phyloP scores from a whole-genome alignment of 768 basidiomycete species.

The Suillus americanus region DNA sequence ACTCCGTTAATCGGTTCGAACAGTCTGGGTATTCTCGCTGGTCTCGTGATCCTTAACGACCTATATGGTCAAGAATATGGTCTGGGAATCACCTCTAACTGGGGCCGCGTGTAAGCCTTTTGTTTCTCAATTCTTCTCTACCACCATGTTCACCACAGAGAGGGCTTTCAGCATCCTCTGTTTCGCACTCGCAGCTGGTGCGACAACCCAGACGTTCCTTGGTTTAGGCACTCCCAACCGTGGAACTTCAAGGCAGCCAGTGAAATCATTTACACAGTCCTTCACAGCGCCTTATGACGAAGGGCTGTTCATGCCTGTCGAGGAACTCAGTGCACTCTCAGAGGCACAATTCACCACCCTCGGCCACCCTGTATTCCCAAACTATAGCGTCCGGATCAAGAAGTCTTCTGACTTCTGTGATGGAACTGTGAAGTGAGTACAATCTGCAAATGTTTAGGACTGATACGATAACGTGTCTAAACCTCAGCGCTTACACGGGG shows the following conservation, averaged over 20 bases:
- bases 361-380: slow-evolving; percentile 44
- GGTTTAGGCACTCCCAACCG: slow-evolving; percentile 7
- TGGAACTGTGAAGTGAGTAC: slow-evolving; percentile 36
- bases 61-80: too few relatives aligned
- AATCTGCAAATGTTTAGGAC: not conserved
- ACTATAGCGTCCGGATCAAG: slow-evolving; percentile 42
- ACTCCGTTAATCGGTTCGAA: not conserved
- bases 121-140: not conserved
- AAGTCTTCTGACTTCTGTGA: slow-evolving; percentile 39
- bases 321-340: slow-evolving; percentile 28
- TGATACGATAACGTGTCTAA: slow-evolving; percentile 3
- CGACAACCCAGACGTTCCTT: slow-evolving; percentile 21
- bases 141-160: not conserved
- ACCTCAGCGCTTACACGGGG: slow-evolving; percentile 54
- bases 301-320: slow-evolving; percentile 35
- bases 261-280: slow-evolving; percentile 6
- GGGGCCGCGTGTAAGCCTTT: not conserved
- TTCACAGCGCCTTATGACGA: slow-evolving; percentile 22
- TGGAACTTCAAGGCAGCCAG: slow-evolving; percentile 2
- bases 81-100: not conserved
- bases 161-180: not conserved
- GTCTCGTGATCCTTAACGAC: not conserved
- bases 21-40: not conserved
- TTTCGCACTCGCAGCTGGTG: slow-evolving; percentile 8
- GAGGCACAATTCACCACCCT: slow-evolving; percentile 37